These are phyloP conservation scores for Coemansia sp. DNA, from an alignment of 192 early-diverging fungal species.

Conservation along the genomic window DNA sequence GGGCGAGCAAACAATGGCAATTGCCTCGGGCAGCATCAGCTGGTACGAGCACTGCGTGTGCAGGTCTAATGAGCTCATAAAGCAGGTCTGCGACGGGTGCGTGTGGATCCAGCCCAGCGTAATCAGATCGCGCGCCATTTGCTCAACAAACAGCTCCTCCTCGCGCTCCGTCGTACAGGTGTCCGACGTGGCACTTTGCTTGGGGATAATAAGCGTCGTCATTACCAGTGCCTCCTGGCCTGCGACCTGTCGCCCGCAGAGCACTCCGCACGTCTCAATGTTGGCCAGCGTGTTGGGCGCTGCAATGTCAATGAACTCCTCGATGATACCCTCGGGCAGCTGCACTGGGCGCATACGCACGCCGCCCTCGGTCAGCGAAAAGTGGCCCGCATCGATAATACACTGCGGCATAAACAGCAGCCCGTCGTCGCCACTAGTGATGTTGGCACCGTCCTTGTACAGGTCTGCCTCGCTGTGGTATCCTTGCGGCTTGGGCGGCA, in stretches of 20 bases:
- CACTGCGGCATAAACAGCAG: slow-evolving; percentile 34
- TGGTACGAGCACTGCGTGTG: slow-evolving; percentile 94
- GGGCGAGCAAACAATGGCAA: slow-evolving; percentile 89
- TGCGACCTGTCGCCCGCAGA: slow-evolving; percentile 73
- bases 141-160: slow-evolving; percentile 80
- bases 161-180: slow-evolving; percentile 83
- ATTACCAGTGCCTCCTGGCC: slow-evolving; percentile 49
- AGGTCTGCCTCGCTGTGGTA: slow-evolving; percentile 20
- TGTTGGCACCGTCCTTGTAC: not conserved
- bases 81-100: slow-evolving; percentile 93
- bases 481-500: slow-evolving; percentile 52
- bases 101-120: slow-evolving; percentile 94
- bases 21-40: slow-evolving; percentile 87
- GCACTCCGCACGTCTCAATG: slow-evolving; percentile 87
- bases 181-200: slow-evolving; percentile 85
- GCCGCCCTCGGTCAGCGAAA: slow-evolving; percentile 59
- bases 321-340: slow-evolving; percentile 67
- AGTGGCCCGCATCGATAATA: slow-evolving; percentile 38
- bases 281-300: slow-evolving; percentile 72
- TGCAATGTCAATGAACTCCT: slow-evolving; percentile 75
- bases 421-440: not conserved
- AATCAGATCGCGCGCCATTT: slow-evolving; percentile 72
- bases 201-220: slow-evolving; percentile 85
- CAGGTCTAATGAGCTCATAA: slow-evolving; percentile 90
- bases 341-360: slow-evolving; percentile 66